Conservation (phyloP, 139 green algal species). For the Coelastrella sp. region DNA sequence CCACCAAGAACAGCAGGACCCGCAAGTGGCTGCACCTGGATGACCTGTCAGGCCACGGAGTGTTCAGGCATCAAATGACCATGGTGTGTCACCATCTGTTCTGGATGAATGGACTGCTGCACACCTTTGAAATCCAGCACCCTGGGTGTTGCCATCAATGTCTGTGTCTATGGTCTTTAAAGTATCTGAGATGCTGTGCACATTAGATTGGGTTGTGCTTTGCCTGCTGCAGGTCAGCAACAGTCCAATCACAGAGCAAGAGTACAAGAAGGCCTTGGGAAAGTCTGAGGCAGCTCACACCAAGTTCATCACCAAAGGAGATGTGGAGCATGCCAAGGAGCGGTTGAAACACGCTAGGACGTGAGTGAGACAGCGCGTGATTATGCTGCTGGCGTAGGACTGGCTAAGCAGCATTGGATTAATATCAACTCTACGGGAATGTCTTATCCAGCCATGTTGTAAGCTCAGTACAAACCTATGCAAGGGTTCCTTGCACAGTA, state of each 20-base stretch:
- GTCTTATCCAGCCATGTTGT: background rate
- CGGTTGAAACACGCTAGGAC: conserved; percentile 22
- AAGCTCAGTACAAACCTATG: background rate
- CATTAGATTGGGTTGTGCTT: background rate
- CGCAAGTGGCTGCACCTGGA: conserved; percentile 61
- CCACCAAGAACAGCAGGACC: conserved; percentile 33
- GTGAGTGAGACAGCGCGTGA: background rate
- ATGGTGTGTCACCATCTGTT: background rate
- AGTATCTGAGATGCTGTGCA: background rate
- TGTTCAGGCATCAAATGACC: conserved; percentile 38
- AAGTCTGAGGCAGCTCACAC: background rate
- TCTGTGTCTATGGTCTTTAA: background rate
- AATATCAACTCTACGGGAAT: background rate
- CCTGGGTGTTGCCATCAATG: background rate
- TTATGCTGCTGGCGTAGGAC: background rate
- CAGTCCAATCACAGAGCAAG: background rate
- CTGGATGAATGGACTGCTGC: background rate
- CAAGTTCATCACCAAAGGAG: conserved; percentile 33
- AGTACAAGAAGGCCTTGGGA: background rate
- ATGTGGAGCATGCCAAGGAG: conserved; percentile 14
- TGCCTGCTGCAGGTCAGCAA: conserved; percentile 36
- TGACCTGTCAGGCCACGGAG: conserved; percentile 30
- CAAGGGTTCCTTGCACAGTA: no score
- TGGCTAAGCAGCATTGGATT: background rate
- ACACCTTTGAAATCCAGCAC: background rate